Evolutionary conservation across 345 rosid genomes (phyloP), one percentile per base, ranked within the genome.

Genomic region (Gossypium ekmanianum): DNA sequence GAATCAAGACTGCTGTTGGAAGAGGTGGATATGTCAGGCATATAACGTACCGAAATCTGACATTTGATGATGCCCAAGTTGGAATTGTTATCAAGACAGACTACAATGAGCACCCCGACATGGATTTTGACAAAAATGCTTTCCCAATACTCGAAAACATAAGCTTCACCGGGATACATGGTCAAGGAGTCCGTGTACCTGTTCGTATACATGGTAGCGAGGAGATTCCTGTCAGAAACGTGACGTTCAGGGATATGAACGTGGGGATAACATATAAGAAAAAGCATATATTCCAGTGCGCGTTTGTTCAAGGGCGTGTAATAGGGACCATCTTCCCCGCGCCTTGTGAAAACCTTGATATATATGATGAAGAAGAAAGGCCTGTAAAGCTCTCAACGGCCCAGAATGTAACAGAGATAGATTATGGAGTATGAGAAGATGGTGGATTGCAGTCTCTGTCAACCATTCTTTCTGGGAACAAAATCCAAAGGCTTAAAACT

Each of bases 1-100:
- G 99, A 79, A 94, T 94, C 76, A 94, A 95, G 85, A 95, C 99
- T 11, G 99, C 99, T 66, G 87, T 92, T 1, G 99, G 99, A 84
- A 86, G 98, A 80, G 99, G 99, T 1, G 98, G 92, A 22, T 92
- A 94, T 75, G 93, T 95, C 62, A 84, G 75, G 50, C 71, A 86
- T 18, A 90, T 94, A 82, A 82, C 76, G 52, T 94, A 90, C 76
- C 80, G 96, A 44, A 94, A 94, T 64, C 69, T 94, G 52, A 94
- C 99, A 51, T 90, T 94, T 22, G 90, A 92, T 45, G 82, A 91
- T 69, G 81, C 88, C 61, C 87, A 98, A 81, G 98, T 94, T 45
- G 99, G 99, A 22, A 91, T 93, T 39, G 97, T 94, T 9, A 85
- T 94, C 48, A 92, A 92, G 86, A 92, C 98, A 0, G 98, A 93